A percentile compares a stretch with the other conserved stretches of the same genome.
phyloP scores from a whole-genome alignment of 2,329 filamentous ascomycete species.

The Fusarium solani-melongenae region DNA sequence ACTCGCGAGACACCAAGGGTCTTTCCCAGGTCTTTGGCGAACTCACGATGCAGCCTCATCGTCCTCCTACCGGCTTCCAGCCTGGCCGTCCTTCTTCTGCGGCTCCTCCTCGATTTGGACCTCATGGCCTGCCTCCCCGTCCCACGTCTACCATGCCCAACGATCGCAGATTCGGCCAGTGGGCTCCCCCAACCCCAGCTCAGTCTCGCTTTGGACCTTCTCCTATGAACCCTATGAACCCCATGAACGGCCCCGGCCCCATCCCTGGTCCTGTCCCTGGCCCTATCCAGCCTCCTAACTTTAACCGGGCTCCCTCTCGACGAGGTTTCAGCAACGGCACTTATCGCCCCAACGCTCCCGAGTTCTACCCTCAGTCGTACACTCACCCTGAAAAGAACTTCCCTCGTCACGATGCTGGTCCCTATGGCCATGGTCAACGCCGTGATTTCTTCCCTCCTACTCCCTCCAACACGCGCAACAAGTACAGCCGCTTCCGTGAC shows the following conservation, averaged over 20 bases:
- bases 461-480: conserved; percentile 42
- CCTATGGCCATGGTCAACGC: conserved; percentile 33
- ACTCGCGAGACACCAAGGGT: conserved; percentile 27
- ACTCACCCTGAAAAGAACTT: conserved; percentile 34
- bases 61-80: conserved; percentile 44
- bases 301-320: conserved; percentile 40
- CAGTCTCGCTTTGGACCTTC: conserved; percentile 32
- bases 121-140: conserved; percentile 44
- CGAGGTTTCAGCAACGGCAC: conserved; percentile 45
- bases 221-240: conserved; percentile 6
- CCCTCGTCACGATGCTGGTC: conserved; percentile 26
- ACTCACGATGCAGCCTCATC: conserved; percentile 24
- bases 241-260: neutral
- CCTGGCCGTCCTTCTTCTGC: conserved; percentile 27
- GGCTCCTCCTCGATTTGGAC: conserved; percentile 47
- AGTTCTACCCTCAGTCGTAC: conserved; percentile 47
- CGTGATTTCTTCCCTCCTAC: conserved; percentile 46
- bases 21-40: conserved; percentile 27
- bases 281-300: conserved; percentile 7
- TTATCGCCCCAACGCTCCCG: conserved; percentile 49
- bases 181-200: conserved; percentile 34
- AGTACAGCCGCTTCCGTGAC: conserved; percentile 47
- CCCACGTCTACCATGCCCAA: conserved; percentile 39
- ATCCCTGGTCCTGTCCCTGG: conserved; percentile 2
- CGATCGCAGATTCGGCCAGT: conserved; percentile 41